Base-by-base conservation (phyloP, 108 stramenopile genomes). In the Stephanodiscus triporus region DNA sequence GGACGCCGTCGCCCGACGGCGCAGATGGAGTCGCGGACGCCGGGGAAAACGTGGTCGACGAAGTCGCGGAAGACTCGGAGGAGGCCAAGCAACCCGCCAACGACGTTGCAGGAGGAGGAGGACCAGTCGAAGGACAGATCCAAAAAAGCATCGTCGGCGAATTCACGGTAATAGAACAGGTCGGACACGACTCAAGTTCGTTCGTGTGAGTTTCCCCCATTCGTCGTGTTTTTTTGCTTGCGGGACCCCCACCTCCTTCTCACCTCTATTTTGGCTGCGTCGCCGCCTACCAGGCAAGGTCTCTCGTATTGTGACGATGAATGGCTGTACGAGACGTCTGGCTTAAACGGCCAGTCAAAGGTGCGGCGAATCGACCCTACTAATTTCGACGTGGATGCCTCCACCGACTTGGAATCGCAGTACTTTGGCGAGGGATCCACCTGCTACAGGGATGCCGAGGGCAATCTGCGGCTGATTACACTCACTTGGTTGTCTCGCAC, bases 401-500 rank as follows among this genome's bases (percentile, higher is more conserved):
- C 80, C 24, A 73, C 83, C 6, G 53, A 78, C 22, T 84, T 91
- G 50, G 71, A 82, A 2, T 20, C 23, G 7, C 67, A 78, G 57
- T 79, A 78, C 29, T 95, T 95, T 73, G 94, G 85, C 24, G 94
- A 95, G 74, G 94, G 94, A 38, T 81, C 91, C 66, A 70, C 91
- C 0, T 84, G 74, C 53, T 84, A 66, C 59, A 56, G 77, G 14
- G 91, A 78, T 58, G 57, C 58, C 20, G 55, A 74, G 47, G 84
- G 81, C 20, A 73, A 75, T 36, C 60, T 37, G 24, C 36, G 72
- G 2, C 66, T 95, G 17, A 78, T 88, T 55, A 85, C 88, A 59
- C 88, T 95, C 7, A 92, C 91, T 0, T 95, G 91, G 89, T 83
- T 83, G 54, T 56, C 67, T 32, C 77, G 82, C 30, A 77, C 68